Conservation (phyloP, 164 flowering plant genomes). For the Chimonanthus salicifolius region DNA sequence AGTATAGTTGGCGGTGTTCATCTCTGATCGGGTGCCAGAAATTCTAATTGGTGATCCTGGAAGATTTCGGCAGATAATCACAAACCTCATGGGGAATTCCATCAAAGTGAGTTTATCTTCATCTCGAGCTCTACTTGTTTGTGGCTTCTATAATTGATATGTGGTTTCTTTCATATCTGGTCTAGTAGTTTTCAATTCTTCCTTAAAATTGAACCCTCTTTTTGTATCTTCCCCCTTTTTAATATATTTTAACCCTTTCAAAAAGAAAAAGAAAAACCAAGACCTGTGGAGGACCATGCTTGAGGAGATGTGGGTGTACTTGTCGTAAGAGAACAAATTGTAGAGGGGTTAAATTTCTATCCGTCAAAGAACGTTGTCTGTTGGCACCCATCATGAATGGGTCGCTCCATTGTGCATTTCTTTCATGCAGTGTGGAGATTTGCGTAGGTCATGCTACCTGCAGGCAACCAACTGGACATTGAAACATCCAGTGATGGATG, state of each 20-base stretch:
- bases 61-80: constrained; percentile 86
- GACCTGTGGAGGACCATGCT: no score
- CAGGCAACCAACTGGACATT: background rate
- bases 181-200: no score
- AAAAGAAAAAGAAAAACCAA: no score
- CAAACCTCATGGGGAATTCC: constrained; percentile 94
- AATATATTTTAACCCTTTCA: no score
- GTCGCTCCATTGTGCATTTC: background rate
- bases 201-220: no score
- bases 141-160: no score
- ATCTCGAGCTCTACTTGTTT: no score
- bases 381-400: background rate
- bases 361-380: background rate
- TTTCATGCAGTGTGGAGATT: background rate
- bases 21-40: constrained; percentile 82
- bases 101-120: constrained; percentile 58
- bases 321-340: background rate
- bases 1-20: constrained; percentile 74
- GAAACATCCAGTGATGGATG: background rate
- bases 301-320: no score
- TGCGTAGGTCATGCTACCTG: background rate
- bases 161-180: no score
- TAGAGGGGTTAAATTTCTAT: background rate
- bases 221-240: no score
- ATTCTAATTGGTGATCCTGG: constrained; percentile 87